Percentiles rank a stretch among this genome's conserved stretches.
Conservation (phyloP, 2,329 filamentous ascomycete species). For the Fusarium sp. region DNA sequence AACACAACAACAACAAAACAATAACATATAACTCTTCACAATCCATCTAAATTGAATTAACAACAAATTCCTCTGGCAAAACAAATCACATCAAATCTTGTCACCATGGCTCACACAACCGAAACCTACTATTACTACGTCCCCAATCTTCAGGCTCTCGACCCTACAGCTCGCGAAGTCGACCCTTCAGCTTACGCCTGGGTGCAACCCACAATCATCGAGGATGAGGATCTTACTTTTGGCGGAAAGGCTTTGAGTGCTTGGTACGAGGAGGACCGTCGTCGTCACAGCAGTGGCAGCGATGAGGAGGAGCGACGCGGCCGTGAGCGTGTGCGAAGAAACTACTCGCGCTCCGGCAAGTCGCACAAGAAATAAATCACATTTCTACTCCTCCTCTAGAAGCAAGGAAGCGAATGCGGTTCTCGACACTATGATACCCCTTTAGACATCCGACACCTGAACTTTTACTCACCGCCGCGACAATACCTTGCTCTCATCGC, state of each 20-base stretch:
- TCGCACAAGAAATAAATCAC: constrained; percentile 45
- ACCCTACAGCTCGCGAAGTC: constrained; percentile 47
- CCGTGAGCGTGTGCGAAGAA: constrained; percentile 50
- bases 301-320: constrained; percentile 52
- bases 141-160: constrained; percentile 47
- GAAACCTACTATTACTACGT: constrained; percentile 47
- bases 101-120: constrained; percentile 36
- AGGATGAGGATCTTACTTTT: constrained; percentile 69
- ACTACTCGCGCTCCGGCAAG: constrained; percentile 42
- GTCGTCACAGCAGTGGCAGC: constrained; percentile 53
- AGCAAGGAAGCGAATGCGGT: constrained; percentile 9
- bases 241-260: constrained; percentile 67
- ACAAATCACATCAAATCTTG: neutral
- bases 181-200: constrained; percentile 52
- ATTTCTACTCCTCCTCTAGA: neutral
- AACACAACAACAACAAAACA: constrained; percentile 2
- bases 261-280: constrained; percentile 69
- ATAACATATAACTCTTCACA: constrained; percentile 7
- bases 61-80: neutral
- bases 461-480: constrained; percentile 6
- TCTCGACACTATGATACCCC: constrained; percentile 37
- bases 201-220: constrained; percentile 65
- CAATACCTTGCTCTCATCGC: constrained; percentile 9
- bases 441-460: constrained; percentile 7
- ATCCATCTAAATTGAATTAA: neutral